Conservation (phyloP, 192 early-diverging fungal genomes). For the Phlyctochytrium planicorne region DNA sequence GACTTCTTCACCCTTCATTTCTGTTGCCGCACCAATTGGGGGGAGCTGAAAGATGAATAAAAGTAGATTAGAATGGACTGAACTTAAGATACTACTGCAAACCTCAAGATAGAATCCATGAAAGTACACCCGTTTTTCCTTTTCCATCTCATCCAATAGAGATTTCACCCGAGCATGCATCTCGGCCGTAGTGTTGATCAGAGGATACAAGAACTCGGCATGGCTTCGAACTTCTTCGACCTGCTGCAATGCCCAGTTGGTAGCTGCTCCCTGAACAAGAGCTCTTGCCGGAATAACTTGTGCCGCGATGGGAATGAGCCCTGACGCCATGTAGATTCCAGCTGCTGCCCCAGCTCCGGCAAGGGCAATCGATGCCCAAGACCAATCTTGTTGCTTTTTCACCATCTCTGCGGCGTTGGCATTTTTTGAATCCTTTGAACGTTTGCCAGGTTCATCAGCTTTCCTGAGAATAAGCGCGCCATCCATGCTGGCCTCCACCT, state of each 20-base stretch:
- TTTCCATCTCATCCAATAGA: slow-evolving; percentile 34
- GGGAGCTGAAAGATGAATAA: background rate
- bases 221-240: slow-evolving; percentile 33
- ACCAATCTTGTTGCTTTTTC: slow-evolving; percentile 8
- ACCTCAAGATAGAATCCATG: slow-evolving; percentile 25
- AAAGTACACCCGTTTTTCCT: slow-evolving; percentile 25
- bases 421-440: no score
- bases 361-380: slow-evolving; percentile 13
- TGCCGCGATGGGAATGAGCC: slow-evolving; percentile 41
- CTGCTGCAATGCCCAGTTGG: slow-evolving; percentile 20
- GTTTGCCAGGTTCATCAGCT: no score
- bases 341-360: slow-evolving; percentile 3
- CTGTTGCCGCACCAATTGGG: background rate
- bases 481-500: background rate
- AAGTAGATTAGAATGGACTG: background rate
- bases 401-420: no score
- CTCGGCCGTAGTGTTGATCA: slow-evolving; percentile 27
- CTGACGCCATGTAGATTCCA: slow-evolving; percentile 19
- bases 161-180: slow-evolving; percentile 31
- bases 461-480: background rate
- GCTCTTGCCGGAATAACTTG: slow-evolving; percentile 37
- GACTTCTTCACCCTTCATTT: background rate
- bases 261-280: slow-evolving; percentile 38
- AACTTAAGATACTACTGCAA: background rate
- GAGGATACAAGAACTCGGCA: slow-evolving; percentile 39